Evolutionary conservation across 148 eudicot species (phyloP).

Genomic region (Heliamphora exappendiculata): DNA sequence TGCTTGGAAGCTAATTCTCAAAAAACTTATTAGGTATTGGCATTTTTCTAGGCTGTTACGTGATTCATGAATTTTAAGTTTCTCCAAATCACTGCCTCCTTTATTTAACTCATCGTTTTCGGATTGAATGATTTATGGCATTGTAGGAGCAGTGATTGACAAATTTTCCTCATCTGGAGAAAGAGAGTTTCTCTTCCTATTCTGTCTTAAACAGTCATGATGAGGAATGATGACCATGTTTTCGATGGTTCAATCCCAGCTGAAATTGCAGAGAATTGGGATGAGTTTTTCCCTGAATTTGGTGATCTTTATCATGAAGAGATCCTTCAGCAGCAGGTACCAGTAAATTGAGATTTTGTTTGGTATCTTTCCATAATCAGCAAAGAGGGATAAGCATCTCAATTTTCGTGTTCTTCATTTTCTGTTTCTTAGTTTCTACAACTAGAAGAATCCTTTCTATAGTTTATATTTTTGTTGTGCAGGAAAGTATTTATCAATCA

Average conservation of each 20-base stretch:
- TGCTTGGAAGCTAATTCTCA: slow-evolving; percentile 1
- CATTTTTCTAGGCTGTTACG: not conserved
- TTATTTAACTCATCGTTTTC: not conserved
- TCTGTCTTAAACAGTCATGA: slow-evolving; percentile 20
- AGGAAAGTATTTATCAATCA: slow-evolving; percentile 55
- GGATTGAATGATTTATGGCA: not conserved
- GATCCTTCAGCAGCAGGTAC: slow-evolving; percentile 70
- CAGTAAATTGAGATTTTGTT: not conserved
- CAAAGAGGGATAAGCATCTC: not conserved
- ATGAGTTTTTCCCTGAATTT: slow-evolving; percentile 52
- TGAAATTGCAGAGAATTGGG: slow-evolving; percentile 41
- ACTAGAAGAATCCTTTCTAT: not conserved
- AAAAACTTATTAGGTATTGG: not conserved
- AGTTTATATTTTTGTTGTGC: slow-evolving; percentile 8
- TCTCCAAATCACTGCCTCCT: not conserved
- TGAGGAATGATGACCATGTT: slow-evolving; percentile 24
- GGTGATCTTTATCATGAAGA: slow-evolving; percentile 56
- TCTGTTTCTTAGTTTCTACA: not conserved
- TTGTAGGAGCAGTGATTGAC: slow-evolving; percentile 3
- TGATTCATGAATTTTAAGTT: slow-evolving; percentile 7
- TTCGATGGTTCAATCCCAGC: slow-evolving; percentile 32
- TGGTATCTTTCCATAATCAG: not conserved
- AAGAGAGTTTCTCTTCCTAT: not conserved
- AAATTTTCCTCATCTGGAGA: not conserved
- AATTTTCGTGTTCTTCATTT: not conserved